Evolutionary conservation across 768 basidiomycete genomes (phyloP).

Genomic region (Pulveroboletus sp.): DNA sequence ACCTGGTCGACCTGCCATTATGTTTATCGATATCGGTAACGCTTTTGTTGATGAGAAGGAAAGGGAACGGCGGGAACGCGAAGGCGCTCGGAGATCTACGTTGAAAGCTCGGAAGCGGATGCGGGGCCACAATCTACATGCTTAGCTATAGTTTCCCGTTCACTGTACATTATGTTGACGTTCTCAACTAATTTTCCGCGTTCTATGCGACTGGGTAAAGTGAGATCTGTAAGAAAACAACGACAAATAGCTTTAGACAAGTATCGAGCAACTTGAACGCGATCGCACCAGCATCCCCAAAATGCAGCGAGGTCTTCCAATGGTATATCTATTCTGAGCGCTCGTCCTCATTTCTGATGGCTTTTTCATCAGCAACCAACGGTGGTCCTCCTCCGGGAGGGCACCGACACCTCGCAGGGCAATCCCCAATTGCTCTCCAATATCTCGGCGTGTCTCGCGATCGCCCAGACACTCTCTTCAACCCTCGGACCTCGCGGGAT

Average conservation of each 20-base stretch:
- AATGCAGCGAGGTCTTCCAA: conserved; percentile 84
- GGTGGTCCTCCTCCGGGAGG: conserved; percentile 93
- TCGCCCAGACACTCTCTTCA: conserved; percentile 86
- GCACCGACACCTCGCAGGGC: conserved; percentile 95
- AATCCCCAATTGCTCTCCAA: conserved; percentile 90
- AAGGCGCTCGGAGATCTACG: conserved; percentile 46
- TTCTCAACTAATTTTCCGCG: background rate
- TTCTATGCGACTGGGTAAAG: background rate
- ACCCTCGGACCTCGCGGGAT: conserved; percentile 98
- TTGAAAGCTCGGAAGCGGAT: conserved; percentile 31
- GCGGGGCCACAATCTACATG: conserved; percentile 5
- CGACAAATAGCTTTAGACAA: conserved; percentile 11
- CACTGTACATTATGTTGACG: background rate
- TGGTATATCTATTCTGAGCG: conserved; percentile 44
- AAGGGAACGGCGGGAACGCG: conserved; percentile 46
- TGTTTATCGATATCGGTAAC: conserved; percentile 73
- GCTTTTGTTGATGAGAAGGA: conserved; percentile 63
- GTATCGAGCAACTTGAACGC: background rate
- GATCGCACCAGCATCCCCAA: conserved; percentile 34
- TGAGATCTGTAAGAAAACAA: conserved; percentile 16
- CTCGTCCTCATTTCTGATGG: conserved; percentile 11
- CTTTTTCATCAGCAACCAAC: conserved; percentile 79
- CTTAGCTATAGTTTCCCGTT: conserved; percentile 2
- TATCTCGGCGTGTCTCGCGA: conserved; percentile 94
- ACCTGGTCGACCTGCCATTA: conserved; percentile 51